Base-by-base conservation (phyloP, 1,284 basidiomycete species). In the Irpex rosettiformis region DNA sequence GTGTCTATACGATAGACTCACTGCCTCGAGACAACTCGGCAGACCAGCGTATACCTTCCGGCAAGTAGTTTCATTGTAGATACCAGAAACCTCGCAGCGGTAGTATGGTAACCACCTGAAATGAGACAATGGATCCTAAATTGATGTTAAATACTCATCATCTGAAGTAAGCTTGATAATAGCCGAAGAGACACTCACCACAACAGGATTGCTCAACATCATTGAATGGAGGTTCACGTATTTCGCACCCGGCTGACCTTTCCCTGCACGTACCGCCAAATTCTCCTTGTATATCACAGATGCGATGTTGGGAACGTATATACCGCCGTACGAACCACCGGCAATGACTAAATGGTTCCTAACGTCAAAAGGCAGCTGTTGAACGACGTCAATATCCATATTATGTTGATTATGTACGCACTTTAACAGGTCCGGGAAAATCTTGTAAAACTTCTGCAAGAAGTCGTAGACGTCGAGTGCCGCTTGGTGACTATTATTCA, bases 391-490 rank as follows among this genome's bases (percentile, higher is more conserved):
- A 43, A 5, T 18, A 33, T 4, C 45, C n/a, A 24, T 55, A n/a
- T 8, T 27, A 55, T 2, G n/a, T n/a, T n/a, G n/a, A n/a, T n/a
- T n/a, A n/a, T n/a, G n/a, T n/a, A 37, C 61, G 1, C 52, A 72
- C 72, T 62, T 61, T 1, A 62, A 37, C 3, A 72, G 59, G 6
- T 68, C 61, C 6, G 70, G 72, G 56, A 63, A 72, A n/a, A 73
- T 56, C 1, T 59, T 59, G 59, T 67, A 72, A 58, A 74, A 71
- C 52, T 70, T 72, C 56, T 74, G 71, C 22, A 74, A 48, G 60
- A 74, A 75, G 61, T 72, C 72, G 55, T 72, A 73, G 8, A 69
- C 69, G 56, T 74, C 73, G 45, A 63, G 42, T 1, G 71, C 72
- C 2, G 71, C 69, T 18, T 57, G 57, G 0, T 64, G 63, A 40